A percentile compares a stretch with the other conserved stretches of the same genome.
Evolutionary conservation across 208 protist genomes (phyloP).

Genomic region (Trypanosoma caninum): DNA sequence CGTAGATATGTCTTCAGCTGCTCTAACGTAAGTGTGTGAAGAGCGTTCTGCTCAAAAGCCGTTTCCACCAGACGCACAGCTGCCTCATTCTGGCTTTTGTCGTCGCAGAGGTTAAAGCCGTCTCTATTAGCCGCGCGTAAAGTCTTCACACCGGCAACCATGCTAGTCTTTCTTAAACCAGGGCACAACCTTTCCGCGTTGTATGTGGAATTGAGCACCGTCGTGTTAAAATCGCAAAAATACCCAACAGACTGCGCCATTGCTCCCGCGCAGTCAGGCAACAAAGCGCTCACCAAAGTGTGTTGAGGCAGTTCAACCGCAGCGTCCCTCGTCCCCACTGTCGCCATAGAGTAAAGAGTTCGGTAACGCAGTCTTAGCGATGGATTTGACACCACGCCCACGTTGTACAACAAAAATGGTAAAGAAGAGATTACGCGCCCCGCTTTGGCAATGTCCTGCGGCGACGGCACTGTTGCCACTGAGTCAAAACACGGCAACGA

Average conservation of each 20-base stretch:
- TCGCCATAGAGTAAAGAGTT: constrained; percentile 46
- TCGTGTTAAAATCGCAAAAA: constrained; percentile 49
- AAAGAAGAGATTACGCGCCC: constrained; percentile 49
- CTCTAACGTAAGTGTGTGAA: constrained; percentile 30
- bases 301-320: constrained; percentile 6
- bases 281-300: constrained; percentile 31
- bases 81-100: neutral
- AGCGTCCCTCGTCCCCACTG: neutral
- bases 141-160: neutral
- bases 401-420: constrained; percentile 48
- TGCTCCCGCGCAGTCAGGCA: constrained; percentile 45
- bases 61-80: constrained; percentile 23
- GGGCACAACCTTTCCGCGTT: constrained; percentile 39
- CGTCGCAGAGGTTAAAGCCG: constrained; percentile 1
- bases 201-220: constrained; percentile 49
- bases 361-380: constrained; percentile 58
- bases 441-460: constrained; percentile 29
- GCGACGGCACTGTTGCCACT: constrained; percentile 4
- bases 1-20: constrained; percentile 45
- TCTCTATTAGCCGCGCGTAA: neutral
- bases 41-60: constrained; percentile 33
- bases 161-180: neutral
- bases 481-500: constrained; percentile 13
- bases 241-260: constrained; percentile 34
- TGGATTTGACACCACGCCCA: constrained; percentile 67